Evolutionary conservation across 2,329 filamentous ascomycete species (phyloP), one percentile per base, ranked within the genome.

Genomic region (Cladosporium austrohemisphaericum): DNA sequence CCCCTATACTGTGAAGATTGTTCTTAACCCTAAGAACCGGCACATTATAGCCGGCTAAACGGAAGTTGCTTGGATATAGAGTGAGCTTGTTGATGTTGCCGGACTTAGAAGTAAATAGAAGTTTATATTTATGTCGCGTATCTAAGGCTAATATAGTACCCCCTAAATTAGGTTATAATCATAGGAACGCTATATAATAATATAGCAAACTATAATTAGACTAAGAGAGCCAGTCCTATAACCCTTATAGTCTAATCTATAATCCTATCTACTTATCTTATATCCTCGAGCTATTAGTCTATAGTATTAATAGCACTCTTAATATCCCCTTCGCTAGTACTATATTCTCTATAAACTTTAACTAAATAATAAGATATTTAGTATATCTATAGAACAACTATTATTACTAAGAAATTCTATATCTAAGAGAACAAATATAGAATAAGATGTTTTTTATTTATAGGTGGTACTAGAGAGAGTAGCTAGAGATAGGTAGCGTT

Each of bases 391-490:
- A 84, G 60, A 14, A 83, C 68, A 32, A 84, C 57, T 23, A 84
- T 66, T 19, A 82, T 76, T 3, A 76, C 76, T 33, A 83, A 69
- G 31, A 84, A 71, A 52, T 81, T 81, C 55, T 83, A 79, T 5
- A 78, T 79, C 76, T 80, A 83, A 49, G 79, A 78, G 58, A 81
- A 83, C 1, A 79, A 57, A 49, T 77, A 76, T 1, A 80, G 80
- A 1, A 83, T 66, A 5, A 84, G 69, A 31, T 80, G 68, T 63
- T 84, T 84, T 59, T 75, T 75, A 44, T 74, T 69, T 52, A 75
- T 76, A 1, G 76, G 72, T 0, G 80, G 80, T 6, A 76, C 75
- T 65, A 82, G 73, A 22, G 74, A 71, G 20, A 84, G 70, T 2
- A 80, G 80, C 80, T 80, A 84, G 49, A 76, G 71, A 9, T 83